A percentile compares a stretch with the other conserved stretches of the same genome.
phyloP scores from a whole-genome alignment of 2,329 filamentous ascomycete genomes.

The Erysiphe neolycopersici region DNA sequence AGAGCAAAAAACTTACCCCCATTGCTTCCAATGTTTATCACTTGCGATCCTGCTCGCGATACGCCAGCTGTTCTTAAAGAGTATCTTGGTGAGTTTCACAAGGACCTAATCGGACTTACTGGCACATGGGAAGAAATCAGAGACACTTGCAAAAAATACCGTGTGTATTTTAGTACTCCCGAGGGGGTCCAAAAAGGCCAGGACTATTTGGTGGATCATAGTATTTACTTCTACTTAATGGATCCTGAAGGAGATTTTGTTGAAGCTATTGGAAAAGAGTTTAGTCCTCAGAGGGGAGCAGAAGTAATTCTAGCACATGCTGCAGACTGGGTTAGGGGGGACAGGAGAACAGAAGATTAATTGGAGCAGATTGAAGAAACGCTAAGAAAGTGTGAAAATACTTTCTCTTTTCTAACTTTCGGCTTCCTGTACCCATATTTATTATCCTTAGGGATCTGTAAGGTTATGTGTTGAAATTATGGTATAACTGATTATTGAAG shows the following conservation, averaged over 20 bases:
- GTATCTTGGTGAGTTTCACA: conserved; percentile 81
- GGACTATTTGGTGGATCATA: conserved; percentile 95
- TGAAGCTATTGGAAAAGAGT: conserved; percentile 82
- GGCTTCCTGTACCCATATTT: too few relatives aligned
- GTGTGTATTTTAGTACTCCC: conserved; percentile 93
- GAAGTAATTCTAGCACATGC: conserved; percentile 70
- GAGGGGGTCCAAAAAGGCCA: conserved; percentile 68
- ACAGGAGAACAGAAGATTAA: conserved; percentile 14
- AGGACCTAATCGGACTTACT: conserved; percentile 61
- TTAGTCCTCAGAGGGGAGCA: conserved; percentile 66
- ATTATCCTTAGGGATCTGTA: too few relatives aligned
- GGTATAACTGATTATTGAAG: too few relatives aligned
- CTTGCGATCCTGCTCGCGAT: conserved; percentile 82
- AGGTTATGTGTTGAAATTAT: too few relatives aligned
- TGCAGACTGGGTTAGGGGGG: conserved; percentile 44
- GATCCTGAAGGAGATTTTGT: conserved; percentile 96
- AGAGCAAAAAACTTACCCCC: conserved; percentile 20
- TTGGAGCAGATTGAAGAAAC: too few relatives aligned
- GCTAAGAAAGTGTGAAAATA: too few relatives aligned
- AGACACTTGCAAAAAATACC: conserved; percentile 78
- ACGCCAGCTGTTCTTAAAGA: conserved; percentile 58
- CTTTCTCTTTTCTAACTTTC: too few relatives aligned
- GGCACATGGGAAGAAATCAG: conserved; percentile 89
- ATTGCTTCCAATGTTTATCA: conserved; percentile 60
- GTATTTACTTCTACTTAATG: conserved; percentile 99